These are phyloP conservation scores for Termitomyces sp. DNA, from an alignment of 768 basidiomycete genomes.

Conservation along the genomic window DNA sequence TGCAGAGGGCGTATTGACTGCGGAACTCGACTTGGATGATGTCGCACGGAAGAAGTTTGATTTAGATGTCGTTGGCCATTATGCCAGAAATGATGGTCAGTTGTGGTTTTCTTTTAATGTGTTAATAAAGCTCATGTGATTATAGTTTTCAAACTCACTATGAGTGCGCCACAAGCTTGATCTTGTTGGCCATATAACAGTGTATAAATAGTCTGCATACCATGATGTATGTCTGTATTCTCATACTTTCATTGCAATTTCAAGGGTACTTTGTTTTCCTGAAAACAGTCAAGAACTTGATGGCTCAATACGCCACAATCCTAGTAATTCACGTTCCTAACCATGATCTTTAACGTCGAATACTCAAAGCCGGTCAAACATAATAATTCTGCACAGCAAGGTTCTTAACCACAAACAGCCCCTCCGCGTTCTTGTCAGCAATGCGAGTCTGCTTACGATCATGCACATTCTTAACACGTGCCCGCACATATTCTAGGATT, in stretches of 20 bases:
- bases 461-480: slow-evolving; percentile 6
- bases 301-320: not conserved
- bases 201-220: not conserved
- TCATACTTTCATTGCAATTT: not conserved
- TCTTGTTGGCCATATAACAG: not conserved
- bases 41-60: slow-evolving; percentile 55
- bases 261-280: not conserved
- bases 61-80: slow-evolving; percentile 58
- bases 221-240: not conserved
- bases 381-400: slow-evolving; percentile 10
- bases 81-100: slow-evolving; percentile 54
- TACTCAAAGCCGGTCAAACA: not conserved
- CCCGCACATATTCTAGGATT: slow-evolving; percentile 6
- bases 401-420: slow-evolving; percentile 8
- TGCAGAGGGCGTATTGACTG: slow-evolving; percentile 49
- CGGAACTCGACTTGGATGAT: slow-evolving; percentile 56
- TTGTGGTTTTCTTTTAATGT: not conserved
- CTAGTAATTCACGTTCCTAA: no score
- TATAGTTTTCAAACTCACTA: slow-evolving; percentile 14
- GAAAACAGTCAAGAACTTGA: not conserved
- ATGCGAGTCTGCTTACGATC: slow-evolving; percentile 7
- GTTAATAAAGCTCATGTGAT: not conserved
- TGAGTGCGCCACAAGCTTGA: slow-evolving; percentile 5
- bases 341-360: no score
- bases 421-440: not conserved